Evolutionary conservation across 768 basidiomycete genomes (phyloP).

Genomic region (Tulasnella sp.): DNA sequence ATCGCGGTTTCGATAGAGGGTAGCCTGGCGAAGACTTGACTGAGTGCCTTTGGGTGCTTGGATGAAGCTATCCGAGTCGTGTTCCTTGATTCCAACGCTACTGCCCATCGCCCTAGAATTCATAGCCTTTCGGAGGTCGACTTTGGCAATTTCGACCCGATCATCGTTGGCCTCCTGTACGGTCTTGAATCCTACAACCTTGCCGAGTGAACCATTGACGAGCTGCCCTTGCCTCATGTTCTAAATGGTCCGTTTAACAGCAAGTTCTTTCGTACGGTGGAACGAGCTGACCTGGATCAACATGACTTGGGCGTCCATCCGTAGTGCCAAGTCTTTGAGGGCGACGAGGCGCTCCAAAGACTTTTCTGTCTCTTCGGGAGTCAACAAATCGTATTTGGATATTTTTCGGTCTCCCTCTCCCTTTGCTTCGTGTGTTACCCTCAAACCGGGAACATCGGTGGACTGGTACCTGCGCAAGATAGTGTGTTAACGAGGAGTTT

Average conservation of each 20-base stretch:
- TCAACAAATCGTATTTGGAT: conserved; percentile 30
- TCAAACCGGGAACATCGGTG: background rate
- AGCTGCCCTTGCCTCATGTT: conserved; percentile 64
- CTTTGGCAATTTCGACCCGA: conserved; percentile 24
- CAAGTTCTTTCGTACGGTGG: background rate
- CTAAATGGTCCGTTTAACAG: conserved; percentile 38
- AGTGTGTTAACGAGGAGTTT: background rate
- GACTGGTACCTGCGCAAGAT: background rate
- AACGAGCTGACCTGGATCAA: conserved; percentile 34
- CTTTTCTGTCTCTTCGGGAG: conserved; percentile 41
- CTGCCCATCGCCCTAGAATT: background rate
- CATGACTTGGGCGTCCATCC: conserved; percentile 80
- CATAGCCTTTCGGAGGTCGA: background rate
- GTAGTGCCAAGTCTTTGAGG: conserved; percentile 35
- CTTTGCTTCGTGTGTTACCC: background rate
- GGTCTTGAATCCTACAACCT: conserved; percentile 48
- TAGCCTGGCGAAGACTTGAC: background rate
- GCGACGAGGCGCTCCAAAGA: conserved; percentile 34
- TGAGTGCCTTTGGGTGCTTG: background rate
- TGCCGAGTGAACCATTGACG: conserved; percentile 68
- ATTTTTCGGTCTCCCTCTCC: background rate
- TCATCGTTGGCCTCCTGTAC: conserved; percentile 43
- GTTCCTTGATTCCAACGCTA: background rate
- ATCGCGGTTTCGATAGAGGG: background rate
- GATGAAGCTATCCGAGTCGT: background rate